phyloP scores from a whole-genome alignment of 2,329 filamentous ascomycete genomes.

The Dactylellina cionopaga region DNA sequence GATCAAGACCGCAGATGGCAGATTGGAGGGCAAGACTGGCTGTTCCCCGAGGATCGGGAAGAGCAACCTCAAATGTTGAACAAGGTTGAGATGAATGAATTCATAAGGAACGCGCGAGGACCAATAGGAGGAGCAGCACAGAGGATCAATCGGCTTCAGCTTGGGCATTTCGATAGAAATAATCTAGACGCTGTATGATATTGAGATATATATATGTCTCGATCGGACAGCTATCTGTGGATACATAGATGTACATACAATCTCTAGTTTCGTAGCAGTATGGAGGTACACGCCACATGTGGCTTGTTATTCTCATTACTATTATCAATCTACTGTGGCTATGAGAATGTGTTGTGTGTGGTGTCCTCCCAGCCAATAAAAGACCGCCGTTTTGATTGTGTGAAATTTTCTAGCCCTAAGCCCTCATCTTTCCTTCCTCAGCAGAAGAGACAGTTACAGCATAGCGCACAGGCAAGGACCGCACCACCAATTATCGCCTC shows the following conservation, averaged over 20 bases:
- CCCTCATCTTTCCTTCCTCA: conserved; percentile 34
- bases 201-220: too few relatives aligned
- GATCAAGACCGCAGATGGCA: too few relatives aligned
- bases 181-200: too few relatives aligned
- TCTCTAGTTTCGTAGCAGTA: background rate
- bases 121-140: background rate
- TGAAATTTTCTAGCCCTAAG: conserved; percentile 53
- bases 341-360: conserved; percentile 8
- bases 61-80: too few relatives aligned
- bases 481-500: conserved; percentile 43
- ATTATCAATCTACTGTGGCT: conserved; percentile 1
- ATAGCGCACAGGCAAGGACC: conserved; percentile 44
- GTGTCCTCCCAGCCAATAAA: conserved; percentile 24
- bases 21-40: too few relatives aligned
- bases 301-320: background rate
- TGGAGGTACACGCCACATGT: conserved; percentile 14
- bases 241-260: too few relatives aligned
- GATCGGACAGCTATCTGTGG: too few relatives aligned
- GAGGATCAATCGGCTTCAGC: background rate
- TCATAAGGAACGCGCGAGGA: background rate
- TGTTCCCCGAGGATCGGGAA: too few relatives aligned
- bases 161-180: background rate
- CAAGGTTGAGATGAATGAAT: too few relatives aligned
- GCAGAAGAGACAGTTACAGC: conserved; percentile 14
- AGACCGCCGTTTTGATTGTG: conserved; percentile 10